Evolutionary conservation across 139 green algal genomes (phyloP).

Genomic region (Raphidocelis subcapitata): DNA sequence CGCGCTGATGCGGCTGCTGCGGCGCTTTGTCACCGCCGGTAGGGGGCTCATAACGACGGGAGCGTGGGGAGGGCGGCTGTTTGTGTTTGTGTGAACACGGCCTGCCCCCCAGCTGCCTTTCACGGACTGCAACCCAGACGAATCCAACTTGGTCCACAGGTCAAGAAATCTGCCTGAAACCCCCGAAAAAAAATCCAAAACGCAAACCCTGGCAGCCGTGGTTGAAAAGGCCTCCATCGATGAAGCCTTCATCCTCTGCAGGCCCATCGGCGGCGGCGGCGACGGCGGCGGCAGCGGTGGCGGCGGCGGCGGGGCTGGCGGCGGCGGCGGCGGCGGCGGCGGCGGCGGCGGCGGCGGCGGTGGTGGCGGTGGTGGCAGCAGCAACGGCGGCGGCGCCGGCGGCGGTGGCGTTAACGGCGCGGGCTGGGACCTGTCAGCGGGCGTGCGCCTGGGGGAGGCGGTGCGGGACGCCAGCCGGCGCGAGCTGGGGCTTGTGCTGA

Average conservation of each 20-base stretch:
- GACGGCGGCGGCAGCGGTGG: neutral
- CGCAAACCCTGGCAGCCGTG: conserved; percentile 3
- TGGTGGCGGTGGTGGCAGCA: neutral
- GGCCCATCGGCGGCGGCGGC: neutral
- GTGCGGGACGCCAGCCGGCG: conserved; percentile 20
- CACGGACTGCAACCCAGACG: too few relatives aligned
- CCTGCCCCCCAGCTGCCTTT: too few relatives aligned
- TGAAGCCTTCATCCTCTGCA: conserved; percentile 61
- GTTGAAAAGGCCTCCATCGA: conserved; percentile 69
- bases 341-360: neutral
- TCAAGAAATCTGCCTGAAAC: too few relatives aligned
- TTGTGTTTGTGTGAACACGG: too few relatives aligned
- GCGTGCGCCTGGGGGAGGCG: conserved; percentile 1
- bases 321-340: neutral
- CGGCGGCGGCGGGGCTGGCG: neutral
- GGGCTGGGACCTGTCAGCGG: conserved; percentile 10
- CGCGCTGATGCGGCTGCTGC: conserved; percentile 37
- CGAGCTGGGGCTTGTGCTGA: conserved; percentile 45
- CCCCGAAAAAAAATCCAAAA: too few relatives aligned
- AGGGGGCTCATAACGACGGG: neutral
- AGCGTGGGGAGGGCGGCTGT: too few relatives aligned
- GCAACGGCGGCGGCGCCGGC: neutral
- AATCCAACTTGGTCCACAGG: too few relatives aligned
- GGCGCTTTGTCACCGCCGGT: neutral
- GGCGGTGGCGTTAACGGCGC: neutral